Percentiles rank a stretch among this genome's conserved stretches.
phyloP scores from a whole-genome alignment of 2,329 filamentous ascomycete species.

The Aplosporella prunicola region DNA sequence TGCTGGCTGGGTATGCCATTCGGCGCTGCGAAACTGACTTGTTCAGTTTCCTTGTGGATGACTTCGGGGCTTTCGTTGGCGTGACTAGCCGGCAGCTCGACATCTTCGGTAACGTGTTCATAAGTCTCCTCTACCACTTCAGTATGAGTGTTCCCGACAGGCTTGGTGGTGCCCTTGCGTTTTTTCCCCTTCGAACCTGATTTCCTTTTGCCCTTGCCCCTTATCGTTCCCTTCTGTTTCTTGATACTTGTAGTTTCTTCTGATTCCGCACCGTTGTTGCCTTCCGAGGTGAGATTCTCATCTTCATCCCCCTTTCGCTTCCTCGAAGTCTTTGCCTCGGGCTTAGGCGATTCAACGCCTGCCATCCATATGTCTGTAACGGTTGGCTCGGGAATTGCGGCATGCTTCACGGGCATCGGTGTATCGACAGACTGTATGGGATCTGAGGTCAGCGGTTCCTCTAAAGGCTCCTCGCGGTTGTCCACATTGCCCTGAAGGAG shows the following conservation, averaged over 20 bases:
- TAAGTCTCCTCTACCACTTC: too few species aligned
- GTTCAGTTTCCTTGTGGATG: background rate
- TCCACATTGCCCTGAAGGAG: constrained; percentile 21
- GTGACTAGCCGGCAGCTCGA: background rate
- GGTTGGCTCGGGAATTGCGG: background rate
- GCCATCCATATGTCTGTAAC: constrained; percentile 4
- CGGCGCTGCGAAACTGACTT: constrained; percentile 8
- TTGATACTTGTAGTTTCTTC: constrained; percentile 7
- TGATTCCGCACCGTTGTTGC: constrained; percentile 19
- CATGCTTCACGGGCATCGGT: background rate
- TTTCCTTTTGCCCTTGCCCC: background rate
- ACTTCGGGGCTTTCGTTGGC: background rate
- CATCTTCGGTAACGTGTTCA: too few species aligned
- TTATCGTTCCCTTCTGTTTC: background rate
- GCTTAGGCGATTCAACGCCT: constrained; percentile 20
- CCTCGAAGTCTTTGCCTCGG: constrained; percentile 22
- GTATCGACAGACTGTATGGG: background rate
- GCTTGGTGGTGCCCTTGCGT: constrained; percentile 2
- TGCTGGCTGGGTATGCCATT: background rate
- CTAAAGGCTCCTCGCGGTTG: constrained; percentile 1
- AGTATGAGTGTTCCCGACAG: constrained; percentile 11
- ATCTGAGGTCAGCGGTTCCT: background rate
- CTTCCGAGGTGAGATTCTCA: constrained; percentile 20
- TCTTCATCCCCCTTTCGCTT: constrained; percentile 29
- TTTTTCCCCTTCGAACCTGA: constrained; percentile 9